phyloP scores from a whole-genome alignment of 495 filamentous ascomycete genomes.

The Xylaria grammica region DNA sequence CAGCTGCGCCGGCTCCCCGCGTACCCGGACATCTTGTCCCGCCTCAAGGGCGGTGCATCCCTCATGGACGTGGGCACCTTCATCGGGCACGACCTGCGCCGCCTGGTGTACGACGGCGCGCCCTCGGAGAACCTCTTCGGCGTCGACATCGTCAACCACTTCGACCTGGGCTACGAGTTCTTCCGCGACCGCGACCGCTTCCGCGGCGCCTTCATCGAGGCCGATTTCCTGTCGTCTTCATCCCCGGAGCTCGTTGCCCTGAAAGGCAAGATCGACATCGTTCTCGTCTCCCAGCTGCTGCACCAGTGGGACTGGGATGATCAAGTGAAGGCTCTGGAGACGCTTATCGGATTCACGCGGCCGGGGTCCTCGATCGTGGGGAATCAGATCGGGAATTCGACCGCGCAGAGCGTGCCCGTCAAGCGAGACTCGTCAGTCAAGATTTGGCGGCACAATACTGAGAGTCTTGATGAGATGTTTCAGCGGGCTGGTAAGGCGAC shows the following conservation, averaged over 20 bases:
- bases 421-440: slow-evolving; percentile 28
- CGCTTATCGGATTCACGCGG: slow-evolving; percentile 47
- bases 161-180: slow-evolving; percentile 58
- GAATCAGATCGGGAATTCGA: slow-evolving; percentile 48
- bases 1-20: slow-evolving; percentile 28
- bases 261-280: slow-evolving; percentile 52
- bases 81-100: slow-evolving; percentile 56
- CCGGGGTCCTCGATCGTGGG: slow-evolving; percentile 56
- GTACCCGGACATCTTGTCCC: slow-evolving; percentile 37
- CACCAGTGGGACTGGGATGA: slow-evolving; percentile 59
- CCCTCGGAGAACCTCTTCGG: slow-evolving; percentile 48
- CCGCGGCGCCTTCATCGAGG: slow-evolving; percentile 8
- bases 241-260: slow-evolving; percentile 37
- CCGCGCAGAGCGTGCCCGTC: slow-evolving; percentile 32
- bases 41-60: slow-evolving; percentile 27
- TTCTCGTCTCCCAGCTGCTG: slow-evolving; percentile 58
- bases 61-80: slow-evolving; percentile 58
- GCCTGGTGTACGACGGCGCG: slow-evolving; percentile 51
- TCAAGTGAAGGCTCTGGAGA: slow-evolving; percentile 50
- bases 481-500: slow-evolving; percentile 52
- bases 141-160: slow-evolving; percentile 50
- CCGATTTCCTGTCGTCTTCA: slow-evolving; percentile 14
- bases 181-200: slow-evolving; percentile 45
- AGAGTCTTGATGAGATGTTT: slow-evolving; percentile 57
- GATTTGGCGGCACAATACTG: slow-evolving; percentile 46